Evolutionary conservation across 331 rosid species (phyloP).

Genomic region (Rhamnella rubrinervis): DNA sequence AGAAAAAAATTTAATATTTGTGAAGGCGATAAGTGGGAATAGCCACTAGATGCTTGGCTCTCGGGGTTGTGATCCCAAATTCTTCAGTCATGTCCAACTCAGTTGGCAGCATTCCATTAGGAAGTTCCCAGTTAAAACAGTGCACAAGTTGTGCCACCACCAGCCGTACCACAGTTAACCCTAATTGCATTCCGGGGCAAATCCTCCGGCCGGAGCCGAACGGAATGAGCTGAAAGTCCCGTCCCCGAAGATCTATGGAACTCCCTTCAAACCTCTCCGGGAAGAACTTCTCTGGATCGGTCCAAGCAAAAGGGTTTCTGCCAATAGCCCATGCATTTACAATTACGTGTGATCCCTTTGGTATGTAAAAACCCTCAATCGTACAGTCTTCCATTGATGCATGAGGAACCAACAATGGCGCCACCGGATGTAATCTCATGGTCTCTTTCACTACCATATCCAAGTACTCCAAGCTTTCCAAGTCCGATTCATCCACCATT

Average conservation of each 20-base stretch:
- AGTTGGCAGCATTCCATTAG: constrained; percentile 28
- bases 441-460: constrained; percentile 18
- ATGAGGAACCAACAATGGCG: constrained; percentile 54
- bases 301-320: too few species aligned
- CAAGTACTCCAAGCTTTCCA: constrained; percentile 43
- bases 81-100: constrained; percentile 21
- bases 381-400: constrained; percentile 42
- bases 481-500: constrained; percentile 59
- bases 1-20: background rate
- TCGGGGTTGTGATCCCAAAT: constrained; percentile 37
- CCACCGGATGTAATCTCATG: constrained; percentile 55
- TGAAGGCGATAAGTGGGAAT: background rate
- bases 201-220: constrained; percentile 52
- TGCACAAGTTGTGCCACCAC: constrained; percentile 62
- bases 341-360: constrained; percentile 30
- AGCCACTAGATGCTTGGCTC: background rate
- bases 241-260: too few species aligned
- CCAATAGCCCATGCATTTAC: too few species aligned
- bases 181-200: constrained; percentile 52
- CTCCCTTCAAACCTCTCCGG: too few species aligned
- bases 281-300: too few species aligned
- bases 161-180: constrained; percentile 30
- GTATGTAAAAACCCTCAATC: constrained; percentile 44
- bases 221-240: too few species aligned
- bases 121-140: constrained; percentile 63